Base-by-base conservation (phyloP, 768 basidiomycete genomes). In the Chlorophyllum brunneum region DNA sequence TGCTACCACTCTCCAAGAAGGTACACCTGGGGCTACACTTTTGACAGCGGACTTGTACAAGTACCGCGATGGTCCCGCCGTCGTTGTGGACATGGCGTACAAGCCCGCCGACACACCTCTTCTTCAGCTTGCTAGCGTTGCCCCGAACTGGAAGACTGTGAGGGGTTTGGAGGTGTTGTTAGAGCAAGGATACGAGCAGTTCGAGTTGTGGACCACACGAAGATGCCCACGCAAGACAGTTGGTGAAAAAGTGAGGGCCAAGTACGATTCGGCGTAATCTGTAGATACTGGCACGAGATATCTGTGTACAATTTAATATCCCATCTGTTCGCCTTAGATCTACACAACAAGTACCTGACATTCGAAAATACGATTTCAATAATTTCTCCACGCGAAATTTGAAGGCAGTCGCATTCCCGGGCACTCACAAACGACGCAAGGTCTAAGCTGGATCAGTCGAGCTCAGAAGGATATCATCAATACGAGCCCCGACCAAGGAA, bases 81-180 rank as follows among this genome's bases (percentile, higher is more conserved):
- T 86, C 1, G 86, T 94, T 9, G 77, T 98, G 9, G 97, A 99
- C 60, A 89, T 97, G 87, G 93, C 95, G 16, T 98, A 98, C 66
- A 86, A 86, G 59, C 97, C 95, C 0, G 80, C 85, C 2, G 78
- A 83, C 59, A 98, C 95, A 11, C 86, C 94, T 0, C 66, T 99
- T 49, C 69, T 98, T 22, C 63, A 66, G 47, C 67, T 95, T 11
- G 94, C 92, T 3, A 74, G 77, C 58, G 61, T 16, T 5, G 34
- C 65, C 5, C 56, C 65, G 24, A 72, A 77, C 29, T 95, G 94
- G 94, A 72, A 66, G 8, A 68, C 73, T 3, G 86, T 93, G n/a
- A 77, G 76, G 44, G 94, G 95, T 0, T 69, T 95, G 8, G 88
- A 92, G 59, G 86, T 95, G 44, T 69, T 98, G 42, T 73, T 97